phyloP scores from a whole-genome alignment of 2,329 filamentous ascomycete species.

The Penicillium sp. region DNA sequence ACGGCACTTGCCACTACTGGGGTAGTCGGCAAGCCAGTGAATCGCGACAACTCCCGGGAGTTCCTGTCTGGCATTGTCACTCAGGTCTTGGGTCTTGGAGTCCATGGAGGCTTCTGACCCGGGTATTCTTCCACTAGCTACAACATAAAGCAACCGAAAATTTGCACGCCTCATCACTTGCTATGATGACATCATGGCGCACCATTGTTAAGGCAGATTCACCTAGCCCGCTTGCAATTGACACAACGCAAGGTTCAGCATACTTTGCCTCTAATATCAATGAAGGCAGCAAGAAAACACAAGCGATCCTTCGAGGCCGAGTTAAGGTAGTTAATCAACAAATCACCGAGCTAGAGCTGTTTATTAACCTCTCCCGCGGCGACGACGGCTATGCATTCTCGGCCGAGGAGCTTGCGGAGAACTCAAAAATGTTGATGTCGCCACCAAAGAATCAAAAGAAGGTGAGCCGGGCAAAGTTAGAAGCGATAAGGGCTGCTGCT shows the following conservation, averaged over 20 bases:
- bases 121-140: too few relatives aligned
- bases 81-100: too few relatives aligned
- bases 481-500: too few relatives aligned
- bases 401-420: neutral
- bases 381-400: constrained; percentile 7
- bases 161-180: constrained; percentile 1
- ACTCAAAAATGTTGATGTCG: neutral
- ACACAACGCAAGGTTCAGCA: too few relatives aligned
- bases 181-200: constrained; percentile 7
- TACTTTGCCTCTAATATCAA: neutral
- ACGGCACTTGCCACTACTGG: too few relatives aligned
- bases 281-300: constrained; percentile 1
- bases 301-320: neutral
- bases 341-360: constrained; percentile 7
- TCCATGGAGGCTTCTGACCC: too few relatives aligned
- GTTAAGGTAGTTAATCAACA: constrained; percentile 2
- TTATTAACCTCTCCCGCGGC: constrained; percentile 4
- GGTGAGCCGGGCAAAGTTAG: too few relatives aligned
- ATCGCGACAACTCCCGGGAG: too few relatives aligned
- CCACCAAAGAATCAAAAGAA: too few relatives aligned
- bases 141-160: constrained; percentile 2
- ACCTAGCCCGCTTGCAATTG: neutral
- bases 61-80: too few relatives aligned
- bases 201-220: neutral
- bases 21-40: too few relatives aligned